Evolutionary conservation across 108 stramenopile species (phyloP).

Genomic region (Schizochytrium sp.): DNA sequence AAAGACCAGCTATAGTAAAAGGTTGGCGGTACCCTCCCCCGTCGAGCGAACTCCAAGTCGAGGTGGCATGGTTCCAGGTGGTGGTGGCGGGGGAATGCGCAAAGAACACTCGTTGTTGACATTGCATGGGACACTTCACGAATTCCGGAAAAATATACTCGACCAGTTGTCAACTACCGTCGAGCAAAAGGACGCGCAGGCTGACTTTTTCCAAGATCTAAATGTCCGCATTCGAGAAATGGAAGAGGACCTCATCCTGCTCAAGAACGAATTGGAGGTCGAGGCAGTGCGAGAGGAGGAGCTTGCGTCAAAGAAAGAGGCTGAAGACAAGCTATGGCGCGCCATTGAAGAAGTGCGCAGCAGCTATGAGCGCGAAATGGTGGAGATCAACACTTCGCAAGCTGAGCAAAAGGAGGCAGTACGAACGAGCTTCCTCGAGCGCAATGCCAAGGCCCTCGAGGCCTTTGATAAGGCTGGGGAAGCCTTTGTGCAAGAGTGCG

Average conservation of each 20-base stretch:
- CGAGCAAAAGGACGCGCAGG: not conserved
- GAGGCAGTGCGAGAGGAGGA: not conserved
- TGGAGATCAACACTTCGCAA: not conserved
- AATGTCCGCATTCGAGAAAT: not conserved
- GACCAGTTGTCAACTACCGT: not conserved
- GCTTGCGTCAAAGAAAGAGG: not conserved
- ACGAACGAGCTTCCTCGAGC: not conserved
- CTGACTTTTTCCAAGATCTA: not conserved
- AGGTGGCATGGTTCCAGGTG: not conserved
- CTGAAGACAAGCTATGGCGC: not conserved
- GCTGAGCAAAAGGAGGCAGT: not conserved
- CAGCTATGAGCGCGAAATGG: not conserved
- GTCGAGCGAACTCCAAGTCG: not conserved
- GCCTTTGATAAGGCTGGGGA: not conserved
- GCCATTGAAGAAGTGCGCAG: not conserved
- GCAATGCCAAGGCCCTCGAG: not conserved
- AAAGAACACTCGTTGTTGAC: not conserved
- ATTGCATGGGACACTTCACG: not conserved
- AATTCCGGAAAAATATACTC: not conserved
- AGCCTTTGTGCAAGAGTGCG: not conserved
- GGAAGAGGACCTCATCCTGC: not conserved
- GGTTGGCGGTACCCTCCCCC: not conserved
- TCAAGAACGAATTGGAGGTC: not conserved
- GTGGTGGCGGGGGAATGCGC: not conserved
- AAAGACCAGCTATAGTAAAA: not conserved